A percentile compares a stretch with the other conserved stretches of the same genome.
These are phyloP conservation scores for Phytophthora sp. DNA, from an alignment of 352 stramenopile genomes.

Conservation along the genomic window DNA sequence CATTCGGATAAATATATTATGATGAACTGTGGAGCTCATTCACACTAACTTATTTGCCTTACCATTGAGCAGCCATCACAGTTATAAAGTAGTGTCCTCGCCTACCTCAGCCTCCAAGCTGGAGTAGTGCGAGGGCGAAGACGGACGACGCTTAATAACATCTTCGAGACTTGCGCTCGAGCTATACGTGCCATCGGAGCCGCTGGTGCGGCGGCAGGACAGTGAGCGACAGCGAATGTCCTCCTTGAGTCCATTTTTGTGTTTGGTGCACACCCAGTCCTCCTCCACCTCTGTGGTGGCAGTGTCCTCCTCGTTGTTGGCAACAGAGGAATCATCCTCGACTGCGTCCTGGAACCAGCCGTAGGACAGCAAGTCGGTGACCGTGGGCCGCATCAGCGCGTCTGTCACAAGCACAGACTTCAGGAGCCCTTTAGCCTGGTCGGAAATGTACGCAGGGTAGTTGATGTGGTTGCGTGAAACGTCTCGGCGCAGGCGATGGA, in stretches of 20 bases:
- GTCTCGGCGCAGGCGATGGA: conserved; percentile 63
- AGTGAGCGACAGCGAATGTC: conserved; percentile 45
- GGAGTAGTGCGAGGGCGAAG: conserved; percentile 18
- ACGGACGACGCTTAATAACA: conserved; percentile 27
- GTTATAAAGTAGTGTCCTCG: neutral
- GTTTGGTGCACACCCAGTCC: conserved; percentile 27
- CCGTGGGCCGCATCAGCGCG: conserved; percentile 56
- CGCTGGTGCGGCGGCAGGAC: conserved; percentile 44
- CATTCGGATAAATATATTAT: conserved; percentile 31
- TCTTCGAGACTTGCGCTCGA: conserved; percentile 69
- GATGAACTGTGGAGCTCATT: neutral
- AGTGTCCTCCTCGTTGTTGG: conserved; percentile 18
- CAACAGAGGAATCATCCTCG: conserved; percentile 1
- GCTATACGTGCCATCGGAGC: conserved; percentile 61
- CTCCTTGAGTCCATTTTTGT: conserved; percentile 8
- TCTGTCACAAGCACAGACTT: conserved; percentile 74
- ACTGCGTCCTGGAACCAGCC: conserved; percentile 51
- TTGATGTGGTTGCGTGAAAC: conserved; percentile 73
- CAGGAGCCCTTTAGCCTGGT: conserved; percentile 67
- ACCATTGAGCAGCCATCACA: neutral
- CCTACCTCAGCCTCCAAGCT: conserved; percentile 22
- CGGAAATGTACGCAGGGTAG: conserved; percentile 69
- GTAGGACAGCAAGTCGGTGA: conserved; percentile 67
- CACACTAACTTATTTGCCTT: conserved; percentile 28
- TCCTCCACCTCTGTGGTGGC: conserved; percentile 7